Base-by-base conservation (phyloP, 495 filamentous ascomycete genomes). In the Thermothielavioides terrestris region DNA sequence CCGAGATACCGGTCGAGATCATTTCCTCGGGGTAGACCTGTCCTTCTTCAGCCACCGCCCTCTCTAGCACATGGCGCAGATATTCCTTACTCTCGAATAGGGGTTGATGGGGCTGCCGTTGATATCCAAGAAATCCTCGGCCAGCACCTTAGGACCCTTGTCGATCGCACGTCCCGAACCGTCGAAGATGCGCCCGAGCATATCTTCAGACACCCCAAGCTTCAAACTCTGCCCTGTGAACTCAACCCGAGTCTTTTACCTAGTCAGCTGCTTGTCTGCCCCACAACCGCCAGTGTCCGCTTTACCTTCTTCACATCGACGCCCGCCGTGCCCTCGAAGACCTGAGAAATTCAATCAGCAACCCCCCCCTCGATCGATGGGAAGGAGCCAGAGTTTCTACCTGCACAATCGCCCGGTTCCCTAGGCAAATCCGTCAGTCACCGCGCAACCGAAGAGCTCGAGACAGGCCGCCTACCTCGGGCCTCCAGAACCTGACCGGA, bases 31-130 rank as follows among this genome's bases (percentile, higher is more conserved):
- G 94, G 65, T 99, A 99, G 37, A 94, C 86, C 87, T 92, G 53
- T 35, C 38, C 20, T 66, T 50, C 52, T 50, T 59, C 28, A 49
- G 30, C 30, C 15, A 38, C 30, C 10, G 17, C 26, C 39, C 14
- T 5, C n/a, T n/a, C 4, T 25, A 4, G 17, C 8, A 2, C 15
- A 9, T 28, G 14, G 39, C 40, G 20, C 20, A 18, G 37, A 15
- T 17, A 9, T n/a, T 28, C 54, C 80, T 61, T 75, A 94, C 91
- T 74, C 94, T 81, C 30, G 89, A 89, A 72, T 95, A 97, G 37
- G 94, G 94, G 68, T 99, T 99, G 70, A 99, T 99, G 38, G 94
- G 92, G 68, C 87, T 90, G 65, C 94, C 94, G 73, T 99, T 99
- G 76, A 97, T 99, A 68, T 99, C 94, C 58, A 99, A 74, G 64